A percentile compares a stretch with the other conserved stretches of the same genome.
phyloP scores from a whole-genome alignment of 371 early-diverging fungal species.

The Globomyces sp. region DNA sequence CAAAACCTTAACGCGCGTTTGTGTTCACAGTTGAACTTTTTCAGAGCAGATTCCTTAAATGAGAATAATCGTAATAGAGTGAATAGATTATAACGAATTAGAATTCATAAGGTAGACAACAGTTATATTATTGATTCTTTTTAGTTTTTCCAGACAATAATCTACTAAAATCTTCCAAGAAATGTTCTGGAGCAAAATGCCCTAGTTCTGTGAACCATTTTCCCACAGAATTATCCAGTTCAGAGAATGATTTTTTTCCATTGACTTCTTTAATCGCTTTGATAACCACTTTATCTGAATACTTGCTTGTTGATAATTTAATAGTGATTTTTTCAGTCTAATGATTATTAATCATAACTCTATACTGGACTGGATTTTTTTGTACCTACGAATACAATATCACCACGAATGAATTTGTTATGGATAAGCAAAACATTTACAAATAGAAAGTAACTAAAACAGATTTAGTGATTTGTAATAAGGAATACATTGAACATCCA shows the following conservation, averaged over 20 bases:
- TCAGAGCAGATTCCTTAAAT: no score
- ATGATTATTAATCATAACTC: no score
- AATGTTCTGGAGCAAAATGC: slow-evolving; percentile 5
- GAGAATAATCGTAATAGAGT: no score
- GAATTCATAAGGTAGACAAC: background rate
- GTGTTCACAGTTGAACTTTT: no score
- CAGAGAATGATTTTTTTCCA: background rate
- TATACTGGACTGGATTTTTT: background rate
- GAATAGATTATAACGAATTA: no score
- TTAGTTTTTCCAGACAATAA: background rate
- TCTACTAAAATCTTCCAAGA: slow-evolving; percentile 5
- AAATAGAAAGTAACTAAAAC: slow-evolving; percentile 3
- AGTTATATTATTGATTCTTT: slow-evolving; percentile 3
- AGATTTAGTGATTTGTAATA: background rate
- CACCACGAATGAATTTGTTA: background rate
- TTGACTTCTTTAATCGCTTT: background rate
- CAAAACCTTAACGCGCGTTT: no score
- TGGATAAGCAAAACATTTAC: background rate
- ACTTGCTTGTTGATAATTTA: background rate
- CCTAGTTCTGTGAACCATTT: slow-evolving; percentile 1
- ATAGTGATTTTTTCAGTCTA: slow-evolving; percentile 4
- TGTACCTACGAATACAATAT: slow-evolving; percentile 5
- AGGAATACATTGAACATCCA: slow-evolving; percentile 1
- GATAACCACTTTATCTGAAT: background rate
- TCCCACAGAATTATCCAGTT: slow-evolving; percentile 3